Percentiles rank a stretch among this genome's conserved stretches.
Evolutionary conservation across 352 stramenopile genomes (phyloP).

Genomic region (Globisporangium cystogenes): DNA sequence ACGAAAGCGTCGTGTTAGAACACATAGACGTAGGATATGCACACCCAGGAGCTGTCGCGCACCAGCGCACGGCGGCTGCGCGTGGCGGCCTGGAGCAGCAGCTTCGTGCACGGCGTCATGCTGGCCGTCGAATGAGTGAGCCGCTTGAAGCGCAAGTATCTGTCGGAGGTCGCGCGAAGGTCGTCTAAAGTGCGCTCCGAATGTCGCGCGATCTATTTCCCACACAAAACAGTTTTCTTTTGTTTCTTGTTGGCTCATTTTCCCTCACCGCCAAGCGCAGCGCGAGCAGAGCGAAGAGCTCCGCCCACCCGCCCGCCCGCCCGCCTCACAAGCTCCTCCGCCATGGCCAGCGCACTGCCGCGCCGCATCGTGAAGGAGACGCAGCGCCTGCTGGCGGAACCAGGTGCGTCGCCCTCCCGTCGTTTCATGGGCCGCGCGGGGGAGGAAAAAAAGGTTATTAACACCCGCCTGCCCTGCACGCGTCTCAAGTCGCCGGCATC

Average conservation of each 20-base stretch:
- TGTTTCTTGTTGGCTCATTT: no score
- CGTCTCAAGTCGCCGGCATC: constrained; percentile 86
- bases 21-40: background rate
- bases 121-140: no score
- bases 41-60: background rate
- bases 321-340: background rate
- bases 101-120: no score
- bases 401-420: constrained; percentile 67
- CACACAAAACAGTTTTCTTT: background rate
- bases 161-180: background rate
- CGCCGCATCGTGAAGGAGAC: constrained; percentile 91
- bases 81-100: no score
- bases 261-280: no score
- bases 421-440: no score
- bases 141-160: background rate
- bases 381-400: constrained; percentile 92
- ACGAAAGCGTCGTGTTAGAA: background rate
- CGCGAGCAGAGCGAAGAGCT: no score
- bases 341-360: constrained; percentile 56
- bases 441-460: no score
- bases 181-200: background rate
- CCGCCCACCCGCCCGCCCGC: no score
- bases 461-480: no score
- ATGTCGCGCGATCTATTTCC: background rate
- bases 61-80: background rate